Evolutionary conservation across 2,329 filamentous ascomycete genomes (phyloP).

Genomic region (Whalleya microplaca): DNA sequence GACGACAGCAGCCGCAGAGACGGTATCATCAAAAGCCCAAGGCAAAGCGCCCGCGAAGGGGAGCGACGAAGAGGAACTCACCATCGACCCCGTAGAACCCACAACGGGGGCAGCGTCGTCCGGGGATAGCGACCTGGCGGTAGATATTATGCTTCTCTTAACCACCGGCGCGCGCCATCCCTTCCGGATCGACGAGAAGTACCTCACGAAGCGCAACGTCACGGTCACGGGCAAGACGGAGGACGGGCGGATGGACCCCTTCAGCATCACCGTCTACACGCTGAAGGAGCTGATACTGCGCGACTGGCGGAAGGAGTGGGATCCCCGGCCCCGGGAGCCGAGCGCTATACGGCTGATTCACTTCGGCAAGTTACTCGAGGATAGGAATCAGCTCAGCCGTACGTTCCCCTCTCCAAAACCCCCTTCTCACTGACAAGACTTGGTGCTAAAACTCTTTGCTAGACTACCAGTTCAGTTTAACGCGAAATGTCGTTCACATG

Average conservation of each 20-base stretch:
- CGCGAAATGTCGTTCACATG: slow-evolving; percentile 76
- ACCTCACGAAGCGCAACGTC: slow-evolving; percentile 80
- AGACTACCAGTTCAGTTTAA: slow-evolving; percentile 70
- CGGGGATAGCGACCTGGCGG: slow-evolving; percentile 43
- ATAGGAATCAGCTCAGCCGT: slow-evolving; percentile 86
- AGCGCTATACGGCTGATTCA: slow-evolving; percentile 90
- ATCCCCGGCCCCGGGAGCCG: slow-evolving; percentile 80
- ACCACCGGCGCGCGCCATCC: slow-evolving; percentile 80
- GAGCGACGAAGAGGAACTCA: slow-evolving; percentile 37
- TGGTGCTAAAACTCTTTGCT: slow-evolving; percentile 5
- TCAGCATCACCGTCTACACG: slow-evolving; percentile 90
- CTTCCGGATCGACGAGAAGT: slow-evolving; percentile 87
- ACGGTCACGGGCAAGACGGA: slow-evolving; percentile 69
- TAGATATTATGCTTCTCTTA: slow-evolving; percentile 81
- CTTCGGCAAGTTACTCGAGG: slow-evolving; percentile 87
- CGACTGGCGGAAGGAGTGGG: slow-evolving; percentile 94
- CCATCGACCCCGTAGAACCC: slow-evolving; percentile 40
- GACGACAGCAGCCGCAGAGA: slow-evolving; percentile 22
- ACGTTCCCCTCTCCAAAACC: slow-evolving; percentile 39
- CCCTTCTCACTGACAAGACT: slow-evolving; percentile 1
- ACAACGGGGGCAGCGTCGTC: slow-evolving; percentile 37
- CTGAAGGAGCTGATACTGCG: slow-evolving; percentile 91
- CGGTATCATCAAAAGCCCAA: slow-evolving; percentile 35
- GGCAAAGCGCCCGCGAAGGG: slow-evolving; percentile 33
- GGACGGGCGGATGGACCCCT: slow-evolving; percentile 70